Evolutionary conservation across 2,329 filamentous ascomycete genomes (phyloP), one percentile per base, ranked within the genome.

Genomic region (Hortaea werneckii): DNA sequence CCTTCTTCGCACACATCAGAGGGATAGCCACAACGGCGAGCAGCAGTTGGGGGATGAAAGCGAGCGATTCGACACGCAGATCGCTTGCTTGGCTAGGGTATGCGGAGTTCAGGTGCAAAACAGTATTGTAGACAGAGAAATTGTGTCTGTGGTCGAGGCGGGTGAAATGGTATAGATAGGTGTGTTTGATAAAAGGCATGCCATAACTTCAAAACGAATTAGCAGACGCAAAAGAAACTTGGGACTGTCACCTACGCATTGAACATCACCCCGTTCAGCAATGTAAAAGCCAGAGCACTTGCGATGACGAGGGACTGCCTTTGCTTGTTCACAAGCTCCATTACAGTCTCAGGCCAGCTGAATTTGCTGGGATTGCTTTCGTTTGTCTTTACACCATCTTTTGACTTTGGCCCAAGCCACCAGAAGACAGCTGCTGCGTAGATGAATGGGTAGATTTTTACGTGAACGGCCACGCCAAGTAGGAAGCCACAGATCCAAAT

Each of bases 371-470:
- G 6, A 8, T 44, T 9, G 26, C 34, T 39, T 29, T 37, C 32
- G 27, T 40, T n/a, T 40, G 44, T 41, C 29, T 47, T 43, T 30
- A 40, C 48, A 5, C 35, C 13, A 27, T 49, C 40, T 8, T 39
- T 30, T 13, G 40, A 6, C 67, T 39, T 30, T 13, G 40, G 11
- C 67, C 86, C 84, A 69, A 90, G 79, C 83, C 83, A 89, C 82
- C 83, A 88, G 5, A 87, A 65, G 37, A 92, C 82, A 3, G 83
- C 81, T 0, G 82, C 79, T 1, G 86, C 90, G 65, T 98, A 98
- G 49, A 98, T 87, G 65, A 96, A 95, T 0, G 92, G 92, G 59
- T 98, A 98, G 50, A 98, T 96, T 74, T 98, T 98, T 69, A 98
- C 94, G 67, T 98, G 92, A 27, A 96, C 89, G 1, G 80, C 80